A percentile compares a stretch with the other conserved stretches of the same genome.
Evolutionary conservation across 306 rosid genomes (phyloP).

Genomic region (Corylus avellana): DNA sequence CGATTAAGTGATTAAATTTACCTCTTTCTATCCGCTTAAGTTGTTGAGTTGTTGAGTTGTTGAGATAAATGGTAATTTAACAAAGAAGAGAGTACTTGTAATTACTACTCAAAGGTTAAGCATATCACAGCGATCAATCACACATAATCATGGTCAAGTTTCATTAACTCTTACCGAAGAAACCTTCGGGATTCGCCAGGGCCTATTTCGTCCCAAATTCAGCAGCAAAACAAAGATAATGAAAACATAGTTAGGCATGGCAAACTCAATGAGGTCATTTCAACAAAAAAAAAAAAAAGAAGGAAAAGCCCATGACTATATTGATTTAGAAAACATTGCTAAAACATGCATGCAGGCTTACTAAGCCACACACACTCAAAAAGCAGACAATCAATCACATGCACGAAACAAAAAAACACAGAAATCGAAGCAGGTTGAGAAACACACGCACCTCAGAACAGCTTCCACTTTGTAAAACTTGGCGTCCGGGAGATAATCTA

Average conservation of each 20-base stretch:
- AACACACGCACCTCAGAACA: conserved; percentile 59
- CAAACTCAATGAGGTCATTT: conserved; percentile 20
- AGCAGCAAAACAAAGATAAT: conserved; percentile 35
- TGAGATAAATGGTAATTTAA: too few species aligned
- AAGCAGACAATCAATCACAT: background rate
- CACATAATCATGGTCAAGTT: background rate
- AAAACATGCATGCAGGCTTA: background rate
- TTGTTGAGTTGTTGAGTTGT: too few species aligned
- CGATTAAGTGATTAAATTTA: too few species aligned
- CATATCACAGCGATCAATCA: background rate
- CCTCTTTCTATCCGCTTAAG: too few species aligned
- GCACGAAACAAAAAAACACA: background rate
- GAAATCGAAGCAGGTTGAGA: background rate
- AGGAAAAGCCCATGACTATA: background rate
- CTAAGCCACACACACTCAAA: background rate
- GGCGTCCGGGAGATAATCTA: conserved; percentile 67
- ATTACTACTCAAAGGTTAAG: background rate
- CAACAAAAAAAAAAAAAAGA: background rate
- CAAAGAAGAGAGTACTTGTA: background rate
- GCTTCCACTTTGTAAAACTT: conserved; percentile 93
- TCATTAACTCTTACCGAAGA: conserved; percentile 65
- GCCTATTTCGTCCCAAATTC: conserved; percentile 57
- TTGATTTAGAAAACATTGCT: background rate
- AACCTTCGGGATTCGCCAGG: conserved; percentile 76
- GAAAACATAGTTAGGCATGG: conserved; percentile 14